phyloP scores from a whole-genome alignment of 2,329 filamentous ascomycete species.

The Botrytis medusae region DNA sequence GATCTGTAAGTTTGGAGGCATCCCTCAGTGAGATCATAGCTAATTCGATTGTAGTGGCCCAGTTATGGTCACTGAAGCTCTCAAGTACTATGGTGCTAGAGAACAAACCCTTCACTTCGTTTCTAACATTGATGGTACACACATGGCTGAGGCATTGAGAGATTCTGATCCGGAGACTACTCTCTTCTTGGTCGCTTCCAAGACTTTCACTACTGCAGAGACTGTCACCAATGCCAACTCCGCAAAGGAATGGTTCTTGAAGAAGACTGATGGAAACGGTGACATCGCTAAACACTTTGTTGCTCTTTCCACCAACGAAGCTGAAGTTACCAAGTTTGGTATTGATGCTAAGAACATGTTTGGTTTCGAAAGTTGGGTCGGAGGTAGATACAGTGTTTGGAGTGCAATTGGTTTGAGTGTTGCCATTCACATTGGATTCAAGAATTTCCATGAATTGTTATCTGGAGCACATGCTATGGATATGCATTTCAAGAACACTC shows the following conservation, averaged over 20 bases:
- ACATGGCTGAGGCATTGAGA: slow-evolving; percentile 90
- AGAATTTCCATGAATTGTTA: slow-evolving; percentile 97
- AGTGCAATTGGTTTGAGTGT: slow-evolving; percentile 96
- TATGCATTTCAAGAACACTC: slow-evolving; percentile 91
- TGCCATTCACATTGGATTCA: slow-evolving; percentile 89
- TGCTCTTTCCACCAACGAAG: slow-evolving; percentile 92
- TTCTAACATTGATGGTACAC: slow-evolving; percentile 98
- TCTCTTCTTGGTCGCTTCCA: slow-evolving; percentile 97
- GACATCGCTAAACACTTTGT: slow-evolving; percentile 99
- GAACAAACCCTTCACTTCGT: slow-evolving; percentile 94
- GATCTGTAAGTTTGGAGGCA: slow-evolving; percentile 73
- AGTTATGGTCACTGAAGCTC: slow-evolving; percentile 97
- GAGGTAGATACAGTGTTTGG: slow-evolving; percentile 98
- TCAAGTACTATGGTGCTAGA: slow-evolving; percentile 88
- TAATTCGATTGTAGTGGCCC: slow-evolving; percentile 67
- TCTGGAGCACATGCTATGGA: slow-evolving; percentile 96
- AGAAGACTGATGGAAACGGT: slow-evolving; percentile 71
- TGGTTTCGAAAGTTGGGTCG: slow-evolving; percentile 97
- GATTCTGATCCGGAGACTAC: slow-evolving; percentile 93
- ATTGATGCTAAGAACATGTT: slow-evolving; percentile 99
- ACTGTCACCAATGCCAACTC: slow-evolving; percentile 96
- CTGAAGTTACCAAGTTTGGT: slow-evolving; percentile 95
- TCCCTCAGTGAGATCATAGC: slow-evolving; percentile 6
- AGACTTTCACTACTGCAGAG: slow-evolving; percentile 99
- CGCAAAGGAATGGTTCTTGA: slow-evolving; percentile 94